Percentiles rank a stretch among this genome's conserved stretches.
Conservation (phyloP, 2,329 filamentous ascomycete genomes). For the Sporothrix brasiliensis region DNA sequence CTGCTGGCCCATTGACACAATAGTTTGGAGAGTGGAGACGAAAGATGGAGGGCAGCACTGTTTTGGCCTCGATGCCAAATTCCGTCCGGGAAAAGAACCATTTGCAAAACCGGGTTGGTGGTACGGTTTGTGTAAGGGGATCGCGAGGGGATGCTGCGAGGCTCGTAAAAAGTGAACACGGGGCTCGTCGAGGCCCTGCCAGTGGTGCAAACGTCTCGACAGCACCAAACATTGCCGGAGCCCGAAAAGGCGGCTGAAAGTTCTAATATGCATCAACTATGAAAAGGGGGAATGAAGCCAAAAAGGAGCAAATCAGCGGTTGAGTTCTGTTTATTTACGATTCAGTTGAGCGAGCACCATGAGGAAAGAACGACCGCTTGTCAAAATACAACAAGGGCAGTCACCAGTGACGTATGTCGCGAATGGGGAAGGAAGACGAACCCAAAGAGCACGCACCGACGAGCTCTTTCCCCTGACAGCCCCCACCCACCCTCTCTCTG, state of each 20-base stretch:
- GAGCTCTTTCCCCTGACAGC: not conserved
- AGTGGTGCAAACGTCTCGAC: not conserved
- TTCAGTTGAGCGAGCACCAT: not conserved
- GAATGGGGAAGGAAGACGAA: not conserved
- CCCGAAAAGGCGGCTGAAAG: too few relatives aligned
- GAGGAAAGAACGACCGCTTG: conserved; percentile 1
- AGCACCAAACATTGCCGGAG: too few relatives aligned
- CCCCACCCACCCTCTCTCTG: too few relatives aligned
- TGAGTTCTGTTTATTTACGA: not conserved
- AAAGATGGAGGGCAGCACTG: not conserved
- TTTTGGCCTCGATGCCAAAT: not conserved
- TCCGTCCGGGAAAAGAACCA: not conserved
- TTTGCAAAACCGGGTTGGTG: not conserved
- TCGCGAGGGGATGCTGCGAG: not conserved
- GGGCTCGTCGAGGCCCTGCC: not conserved
- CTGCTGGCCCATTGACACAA: not conserved
- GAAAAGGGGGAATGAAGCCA: not conserved
- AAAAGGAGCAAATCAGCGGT: not conserved
- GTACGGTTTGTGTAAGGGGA: not conserved
- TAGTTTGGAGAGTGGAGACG: conserved; percentile 4
- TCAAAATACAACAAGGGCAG: not conserved
- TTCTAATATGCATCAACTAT: too few relatives aligned
- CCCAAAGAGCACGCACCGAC: not conserved
- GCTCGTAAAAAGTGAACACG: not conserved
- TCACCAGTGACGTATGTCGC: conserved; percentile 21